These are phyloP conservation scores for Wickerhamomyces canadensis DNA, from an alignment of 805 yeast genomes.

Conservation along the genomic window DNA sequence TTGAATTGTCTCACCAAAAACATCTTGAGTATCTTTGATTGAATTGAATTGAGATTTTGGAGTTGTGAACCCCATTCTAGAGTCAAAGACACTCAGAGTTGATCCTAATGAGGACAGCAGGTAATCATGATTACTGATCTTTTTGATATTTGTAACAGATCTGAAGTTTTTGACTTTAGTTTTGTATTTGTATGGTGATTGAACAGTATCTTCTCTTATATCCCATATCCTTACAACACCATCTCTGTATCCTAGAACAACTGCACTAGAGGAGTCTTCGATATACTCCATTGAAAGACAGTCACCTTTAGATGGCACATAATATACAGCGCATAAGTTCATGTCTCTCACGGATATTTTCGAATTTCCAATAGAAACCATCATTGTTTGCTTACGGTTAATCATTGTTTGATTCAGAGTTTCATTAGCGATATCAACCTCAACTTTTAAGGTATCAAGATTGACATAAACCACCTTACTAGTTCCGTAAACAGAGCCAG, in stretches of 20 bases:
- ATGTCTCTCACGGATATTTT: too few relatives aligned
- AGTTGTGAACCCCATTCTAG: slow-evolving; percentile 7
- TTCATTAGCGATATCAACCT: too few relatives aligned
- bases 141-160: slow-evolving; percentile 7
- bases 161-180: slow-evolving; percentile 3
- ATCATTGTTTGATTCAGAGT: too few relatives aligned
- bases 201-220: slow-evolving; percentile 9
- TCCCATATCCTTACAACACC: slow-evolving; percentile 16
- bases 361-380: too few relatives aligned
- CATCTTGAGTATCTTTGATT: slow-evolving; percentile 5
- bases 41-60: slow-evolving; percentile 1
- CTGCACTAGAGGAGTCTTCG: background rate
- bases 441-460: too few relatives aligned
- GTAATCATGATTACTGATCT: slow-evolving; percentile 1
- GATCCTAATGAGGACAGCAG: slow-evolving; percentile 7
- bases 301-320: slow-evolving; percentile 14
- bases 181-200: too few relatives aligned
- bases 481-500: too few relatives aligned
- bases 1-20: slow-evolving; percentile 7
- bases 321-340: too few relatives aligned
- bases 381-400: too few relatives aligned
- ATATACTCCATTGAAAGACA: slow-evolving; percentile 12
- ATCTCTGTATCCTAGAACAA: slow-evolving; percentile 15
- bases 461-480: too few relatives aligned
- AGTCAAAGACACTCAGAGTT: slow-evolving; percentile 7